Base-by-base conservation (phyloP, 352 stramenopile genomes). In the Phytophthora syringae region DNA sequence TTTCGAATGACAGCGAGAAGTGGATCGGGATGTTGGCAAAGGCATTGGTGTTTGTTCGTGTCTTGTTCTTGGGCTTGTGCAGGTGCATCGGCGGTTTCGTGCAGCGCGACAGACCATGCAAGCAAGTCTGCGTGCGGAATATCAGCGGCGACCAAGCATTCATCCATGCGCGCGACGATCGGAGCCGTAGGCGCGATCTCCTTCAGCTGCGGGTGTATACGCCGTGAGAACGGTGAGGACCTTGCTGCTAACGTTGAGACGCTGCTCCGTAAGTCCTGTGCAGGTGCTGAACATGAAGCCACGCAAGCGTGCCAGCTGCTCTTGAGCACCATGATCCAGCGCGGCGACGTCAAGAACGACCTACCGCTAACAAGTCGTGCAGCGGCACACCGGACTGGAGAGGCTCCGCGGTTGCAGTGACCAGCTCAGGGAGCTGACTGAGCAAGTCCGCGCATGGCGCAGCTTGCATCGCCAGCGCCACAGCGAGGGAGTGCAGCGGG, bases 401-500 rank as follows among this genome's bases (percentile, higher is more conserved):
- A 2, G 28, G 28, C 9, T 7, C 3, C 9, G 28, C 28, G 9
- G 9, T 10, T 7, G 28, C 13, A 7, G 36, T 16, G 7, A 36
- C 50, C 40, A 43, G 34, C 21, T 24, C 7, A 1, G 60, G 67
- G 18, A 76, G 40, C 13, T 74, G 58, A 0, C 52, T 30, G 0
- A 76, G 37, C 2, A 82, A 43, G 0, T 51, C 3, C 1, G 36
- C 12, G 20, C 43, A 60, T 2, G 51, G 72, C 0, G 58, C 50
- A 2, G 34, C 45, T 9, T 80, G 65, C 16, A 60, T 57, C 3
- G 53, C 50, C 15, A 79, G 15, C 0, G 50, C 61, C 5, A 72
- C 25, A 0, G 54, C 60, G 0, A 78, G 30, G 1, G 59, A 37
- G 15, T 64, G 54, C 0, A 77, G 7, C 5, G 65, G 50, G 18